Conservation (phyloP, 75 land plant genomes). For the Selaginella tamariscina region DNA sequence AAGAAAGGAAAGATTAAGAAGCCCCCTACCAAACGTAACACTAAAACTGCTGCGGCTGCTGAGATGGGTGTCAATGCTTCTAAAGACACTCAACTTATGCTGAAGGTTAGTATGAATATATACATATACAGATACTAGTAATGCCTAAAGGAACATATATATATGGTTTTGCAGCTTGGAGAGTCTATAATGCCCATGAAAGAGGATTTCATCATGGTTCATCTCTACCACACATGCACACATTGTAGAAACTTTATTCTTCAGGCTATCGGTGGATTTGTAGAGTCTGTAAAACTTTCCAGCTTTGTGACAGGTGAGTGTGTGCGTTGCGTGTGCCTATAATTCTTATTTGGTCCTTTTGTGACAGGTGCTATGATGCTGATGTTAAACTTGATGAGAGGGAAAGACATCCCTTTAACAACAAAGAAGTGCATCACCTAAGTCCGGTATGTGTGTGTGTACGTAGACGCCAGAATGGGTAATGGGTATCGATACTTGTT, state of each 20-base stretch:
- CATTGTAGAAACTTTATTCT: background rate
- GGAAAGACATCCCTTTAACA: constrained; percentile 13
- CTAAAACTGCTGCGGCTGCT: background rate
- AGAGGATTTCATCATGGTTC: constrained; percentile 13
- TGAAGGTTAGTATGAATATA: background rate
- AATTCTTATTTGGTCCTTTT: background rate
- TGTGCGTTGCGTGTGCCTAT: background rate
- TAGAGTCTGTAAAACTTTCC: background rate
- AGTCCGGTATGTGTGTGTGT: constrained; percentile 2
- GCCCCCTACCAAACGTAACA: background rate
- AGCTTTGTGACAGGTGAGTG: constrained; percentile 10
- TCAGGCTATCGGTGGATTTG: constrained; percentile 5
- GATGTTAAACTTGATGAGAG: constrained; percentile 13
- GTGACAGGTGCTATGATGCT: constrained; percentile 17
- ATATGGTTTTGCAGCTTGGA: constrained; percentile 10
- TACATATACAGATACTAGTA: background rate
- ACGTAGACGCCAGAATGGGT: background rate
- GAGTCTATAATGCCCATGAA: constrained; percentile 5
- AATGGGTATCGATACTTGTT: background rate
- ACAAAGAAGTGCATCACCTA: constrained; percentile 12
- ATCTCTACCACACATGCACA: background rate
- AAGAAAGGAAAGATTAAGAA: constrained; percentile 11
- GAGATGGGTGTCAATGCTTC: constrained; percentile 9
- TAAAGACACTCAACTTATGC: background rate
- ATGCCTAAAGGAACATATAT: no score